Evolutionary conservation across 1,284 basidiomycete species (phyloP).

Genomic region (Puccinia coronata): DNA sequence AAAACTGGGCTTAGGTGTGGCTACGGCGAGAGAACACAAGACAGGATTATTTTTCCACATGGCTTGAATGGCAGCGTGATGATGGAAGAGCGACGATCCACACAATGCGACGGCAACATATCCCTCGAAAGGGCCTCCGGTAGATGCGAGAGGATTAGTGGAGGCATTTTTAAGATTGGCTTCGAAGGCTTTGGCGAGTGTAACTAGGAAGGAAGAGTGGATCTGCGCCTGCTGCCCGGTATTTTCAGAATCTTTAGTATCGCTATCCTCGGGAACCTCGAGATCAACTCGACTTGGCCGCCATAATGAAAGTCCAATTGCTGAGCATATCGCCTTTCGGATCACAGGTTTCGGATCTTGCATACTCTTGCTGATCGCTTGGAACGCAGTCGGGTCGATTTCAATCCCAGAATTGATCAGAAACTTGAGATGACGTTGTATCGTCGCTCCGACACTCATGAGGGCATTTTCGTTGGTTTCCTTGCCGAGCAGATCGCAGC

Average conservation of each 20-base stretch:
- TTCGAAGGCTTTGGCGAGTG: slow-evolving; percentile 64
- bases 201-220: slow-evolving; percentile 3
- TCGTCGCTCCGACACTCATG: slow-evolving; percentile 15
- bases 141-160: slow-evolving; percentile 65
- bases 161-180: slow-evolving; percentile 69
- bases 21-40: slow-evolving; percentile 57
- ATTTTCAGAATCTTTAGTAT: neutral
- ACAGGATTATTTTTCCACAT: slow-evolving; percentile 55
- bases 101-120: slow-evolving; percentile 74
- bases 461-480: slow-evolving; percentile 50
- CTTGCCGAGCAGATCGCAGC: slow-evolving; percentile 42
- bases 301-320: slow-evolving; percentile 47
- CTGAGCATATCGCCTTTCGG: slow-evolving; percentile 38
- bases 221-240: neutral
- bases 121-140: slow-evolving; percentile 74
- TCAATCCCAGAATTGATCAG: slow-evolving; percentile 18
- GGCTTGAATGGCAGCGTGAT: slow-evolving; percentile 46
- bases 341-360: slow-evolving; percentile 45
- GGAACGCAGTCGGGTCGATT: slow-evolving; percentile 17
- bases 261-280: neutral
- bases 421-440: slow-evolving; percentile 36
- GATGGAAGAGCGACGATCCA: slow-evolving; percentile 48
- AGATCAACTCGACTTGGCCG: neutral
- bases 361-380: slow-evolving; percentile 43
- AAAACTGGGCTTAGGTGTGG: slow-evolving; percentile 73